Conservation (phyloP, 352 stramenopile genomes). For the Thraustochytrium sp. region DNA sequence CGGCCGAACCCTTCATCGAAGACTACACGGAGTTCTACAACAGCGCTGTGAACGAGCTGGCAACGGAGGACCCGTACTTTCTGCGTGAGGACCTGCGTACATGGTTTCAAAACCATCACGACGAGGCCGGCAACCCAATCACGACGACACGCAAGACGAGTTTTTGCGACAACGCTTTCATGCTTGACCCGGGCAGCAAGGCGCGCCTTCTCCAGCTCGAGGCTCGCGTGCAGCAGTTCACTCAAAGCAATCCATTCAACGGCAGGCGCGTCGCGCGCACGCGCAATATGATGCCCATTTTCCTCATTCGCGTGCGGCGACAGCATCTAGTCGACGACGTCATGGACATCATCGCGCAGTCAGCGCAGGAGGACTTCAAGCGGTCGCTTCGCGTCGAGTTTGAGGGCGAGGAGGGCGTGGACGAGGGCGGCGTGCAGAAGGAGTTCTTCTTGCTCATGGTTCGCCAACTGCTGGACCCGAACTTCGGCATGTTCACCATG, state of each 20-base stretch:
- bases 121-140: not conserved
- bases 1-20: not conserved
- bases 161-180: slow-evolving; percentile 35
- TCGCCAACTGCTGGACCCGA: slow-evolving; percentile 67
- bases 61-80: slow-evolving; percentile 10
- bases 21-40: slow-evolving; percentile 41
- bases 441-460: slow-evolving; percentile 78
- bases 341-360: slow-evolving; percentile 9
- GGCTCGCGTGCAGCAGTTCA: slow-evolving; percentile 26
- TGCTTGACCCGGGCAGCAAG: slow-evolving; percentile 31
- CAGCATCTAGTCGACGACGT: slow-evolving; percentile 32
- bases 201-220: slow-evolving; percentile 31
- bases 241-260: not conserved
- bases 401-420: slow-evolving; percentile 71
- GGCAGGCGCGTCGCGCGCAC: not conserved
- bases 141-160: not conserved
- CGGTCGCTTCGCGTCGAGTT: slow-evolving; percentile 59
- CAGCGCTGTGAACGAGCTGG: slow-evolving; percentile 40
- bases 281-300: not conserved
- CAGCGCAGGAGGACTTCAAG: slow-evolving; percentile 19
- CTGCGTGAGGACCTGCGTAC: not conserved
- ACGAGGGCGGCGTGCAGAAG: slow-evolving; percentile 74
- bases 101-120: not conserved
- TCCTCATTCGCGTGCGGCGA: not conserved
- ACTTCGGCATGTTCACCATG: slow-evolving; percentile 65